Evolutionary conservation across 2,329 filamentous ascomycete species (phyloP).

Genomic region (Fusarium setosum): DNA sequence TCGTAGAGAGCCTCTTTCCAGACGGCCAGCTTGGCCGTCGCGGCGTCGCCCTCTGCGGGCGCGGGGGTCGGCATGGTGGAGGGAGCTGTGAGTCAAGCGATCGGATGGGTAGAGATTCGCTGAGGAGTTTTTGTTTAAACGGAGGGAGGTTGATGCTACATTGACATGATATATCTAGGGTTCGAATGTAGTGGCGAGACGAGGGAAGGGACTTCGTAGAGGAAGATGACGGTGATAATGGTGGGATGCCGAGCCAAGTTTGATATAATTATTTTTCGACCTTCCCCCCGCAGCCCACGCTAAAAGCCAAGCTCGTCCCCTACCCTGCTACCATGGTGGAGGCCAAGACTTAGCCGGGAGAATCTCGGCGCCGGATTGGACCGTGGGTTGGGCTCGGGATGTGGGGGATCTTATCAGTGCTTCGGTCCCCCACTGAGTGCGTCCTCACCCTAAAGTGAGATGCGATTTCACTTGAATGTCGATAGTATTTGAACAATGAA

Average conservation of each 20-base stretch:
- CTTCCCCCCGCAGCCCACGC: constrained; percentile 34
- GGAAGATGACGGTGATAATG: constrained; percentile 21
- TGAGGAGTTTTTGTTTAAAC: neutral
- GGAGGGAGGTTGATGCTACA: constrained; percentile 37
- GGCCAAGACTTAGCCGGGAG: constrained; percentile 2
- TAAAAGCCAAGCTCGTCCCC: constrained; percentile 35
- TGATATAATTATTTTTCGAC: constrained; percentile 44
- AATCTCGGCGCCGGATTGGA: constrained; percentile 7
- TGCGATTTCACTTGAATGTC: neutral
- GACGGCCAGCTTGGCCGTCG: constrained; percentile 57
- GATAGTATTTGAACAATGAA: neutral
- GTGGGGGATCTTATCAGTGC: constrained; percentile 37
- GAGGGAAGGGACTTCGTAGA: neutral
- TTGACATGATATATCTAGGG: constrained; percentile 34
- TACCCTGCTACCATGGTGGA: constrained; percentile 32
- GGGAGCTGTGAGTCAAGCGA: constrained; percentile 34
- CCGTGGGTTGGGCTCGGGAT: constrained; percentile 10
- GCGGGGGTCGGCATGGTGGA: constrained; percentile 44
- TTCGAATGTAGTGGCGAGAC: neutral
- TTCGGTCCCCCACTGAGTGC: constrained; percentile 26
- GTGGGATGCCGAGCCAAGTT: constrained; percentile 18
- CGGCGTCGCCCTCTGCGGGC: constrained; percentile 45
- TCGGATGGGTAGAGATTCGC: neutral
- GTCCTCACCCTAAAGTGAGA: constrained; percentile 20
- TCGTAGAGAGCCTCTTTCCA: constrained; percentile 69